Base-by-base conservation (phyloP, 805 yeast species). In the Wickerhamiella allomyrinae region DNA sequence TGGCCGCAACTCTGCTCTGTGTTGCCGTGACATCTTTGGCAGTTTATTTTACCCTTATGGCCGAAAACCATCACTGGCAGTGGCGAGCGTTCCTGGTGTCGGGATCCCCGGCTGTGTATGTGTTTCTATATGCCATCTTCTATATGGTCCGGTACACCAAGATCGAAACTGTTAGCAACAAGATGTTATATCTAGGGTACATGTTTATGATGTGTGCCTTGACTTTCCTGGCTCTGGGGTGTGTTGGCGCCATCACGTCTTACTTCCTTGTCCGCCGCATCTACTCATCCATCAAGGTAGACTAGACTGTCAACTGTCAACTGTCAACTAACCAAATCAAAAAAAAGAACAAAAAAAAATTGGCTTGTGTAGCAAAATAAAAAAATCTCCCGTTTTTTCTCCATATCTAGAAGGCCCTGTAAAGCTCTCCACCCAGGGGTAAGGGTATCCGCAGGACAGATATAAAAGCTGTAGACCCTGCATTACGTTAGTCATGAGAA, bases 61-160 rank as follows among this genome's bases (percentile, higher is more conserved):
- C 84, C 40, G 98, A 91, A 59, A 84, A 91, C 61, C 87, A 93
- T 68, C 76, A 77, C 60, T 91, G 98, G 98, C 96, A 89, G 58
- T 91, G 98, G 98, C 77, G 87, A 60, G 75, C 94, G 3, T 63
- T 83, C 52, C 74, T 80, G 54, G 73, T 85, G 46, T 83, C 94
- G 21, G 96, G 95, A 34, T 93, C 96, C 24, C 79, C 94, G 58
- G 72, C 94, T 0, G 51, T 79, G 41, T 91, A 89, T 59, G 79
- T 87, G 34, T 84, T 86, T 62, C 51, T 84, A 39, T 95, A 91
- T 61, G 77, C 96, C 2, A 65, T 86, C 45, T 66, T 80, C 50
- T 66, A 61, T 53, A 53, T 62, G 53, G 23, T 52, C 23, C 52
- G 57, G 39, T 56, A 60, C 53, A 71, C 89, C 54, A 72, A 85